Base-by-base conservation (phyloP, 148 eudicot genomes). In the Amaranthus cruentus region DNA sequence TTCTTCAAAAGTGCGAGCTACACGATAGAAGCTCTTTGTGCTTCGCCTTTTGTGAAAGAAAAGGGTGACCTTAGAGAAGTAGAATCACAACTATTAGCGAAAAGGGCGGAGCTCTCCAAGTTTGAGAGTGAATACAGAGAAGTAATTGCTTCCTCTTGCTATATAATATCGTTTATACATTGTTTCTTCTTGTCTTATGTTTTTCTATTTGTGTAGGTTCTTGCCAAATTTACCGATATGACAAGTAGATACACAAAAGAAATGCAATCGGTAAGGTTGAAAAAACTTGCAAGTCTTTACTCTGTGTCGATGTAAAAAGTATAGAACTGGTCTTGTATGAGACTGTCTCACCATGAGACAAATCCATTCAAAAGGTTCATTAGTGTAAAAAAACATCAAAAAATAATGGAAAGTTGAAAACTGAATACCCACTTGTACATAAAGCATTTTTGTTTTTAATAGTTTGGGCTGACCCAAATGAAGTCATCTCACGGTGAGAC, bases 51-150 rank as follows among this genome's bases (percentile, higher is more conserved):
- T 77, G 46, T 61, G 54, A 85, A 87, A 69, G 97, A 91, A 78
- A 91, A 89, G 77, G 93, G 86, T 73, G 87, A 82, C 65, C 98
- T 91, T 68, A 84, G 92, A 85, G 83, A 85, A 18, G 91, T 91
- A 50, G 98, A 91, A 82, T 85, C 87, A 49, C 91, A 86, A 65
- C 83, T 95, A 47, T 87, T 90, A 78, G 84, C 93, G 4, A 91
- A 95, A 84, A 83, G 92, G 84, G 93, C 82, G 9, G 97, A 94
- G 70, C 86, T 95, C 54, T 87, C 97, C 3, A 95, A 90, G 76
- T 94, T 95, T 72, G 98, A 90, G 85, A 81, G 85, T 47, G 97
- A 94, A 81, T 91, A 94, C 81, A 84, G 89, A 87, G 96, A 91
- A 92, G 98, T 91, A 54, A 65, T 78, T 21, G 53, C 58, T 61